phyloP scores from a whole-genome alignment of 2,329 filamentous ascomycete species.

The Sarocladium brachiariae region DNA sequence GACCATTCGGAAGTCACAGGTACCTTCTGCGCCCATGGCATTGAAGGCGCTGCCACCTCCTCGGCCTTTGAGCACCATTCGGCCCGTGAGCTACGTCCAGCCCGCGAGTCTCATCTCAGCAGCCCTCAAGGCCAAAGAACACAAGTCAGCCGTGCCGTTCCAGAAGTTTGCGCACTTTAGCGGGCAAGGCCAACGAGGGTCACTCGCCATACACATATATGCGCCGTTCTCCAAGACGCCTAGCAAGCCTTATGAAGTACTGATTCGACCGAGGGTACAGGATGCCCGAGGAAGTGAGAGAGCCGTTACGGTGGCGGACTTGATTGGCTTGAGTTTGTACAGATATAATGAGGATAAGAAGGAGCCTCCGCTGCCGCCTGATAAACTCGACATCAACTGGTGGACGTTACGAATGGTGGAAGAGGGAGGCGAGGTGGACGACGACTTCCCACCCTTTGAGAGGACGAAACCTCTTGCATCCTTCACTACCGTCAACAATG shows the following conservation, averaged over 20 bases:
- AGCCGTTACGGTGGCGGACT: slow-evolving; percentile 65
- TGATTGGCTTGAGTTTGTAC: slow-evolving; percentile 76
- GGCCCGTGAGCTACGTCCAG: slow-evolving; percentile 60
- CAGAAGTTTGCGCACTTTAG: slow-evolving; percentile 71
- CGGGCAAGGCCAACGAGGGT: slow-evolving; percentile 71
- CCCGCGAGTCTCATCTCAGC: slow-evolving; percentile 66
- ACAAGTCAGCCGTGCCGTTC: slow-evolving; percentile 63
- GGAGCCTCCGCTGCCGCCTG: slow-evolving; percentile 56
- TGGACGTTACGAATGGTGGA: slow-evolving; percentile 82
- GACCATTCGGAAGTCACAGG: slow-evolving; percentile 55
- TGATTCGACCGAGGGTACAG: slow-evolving; percentile 63
- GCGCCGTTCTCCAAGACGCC: slow-evolving; percentile 62
- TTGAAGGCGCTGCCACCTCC: slow-evolving; percentile 65
- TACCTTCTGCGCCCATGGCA: slow-evolving; percentile 47
- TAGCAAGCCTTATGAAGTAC: slow-evolving; percentile 61
- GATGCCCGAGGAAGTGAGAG: slow-evolving; percentile 55
- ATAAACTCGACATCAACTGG: slow-evolving; percentile 71
- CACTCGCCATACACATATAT: slow-evolving; percentile 71
- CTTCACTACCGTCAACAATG: slow-evolving; percentile 78
- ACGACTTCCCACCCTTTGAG: slow-evolving; percentile 74
- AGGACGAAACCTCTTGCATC: slow-evolving; percentile 67
- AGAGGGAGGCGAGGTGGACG: slow-evolving; percentile 76
- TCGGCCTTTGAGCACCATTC: slow-evolving; percentile 56
- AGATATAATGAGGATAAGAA: slow-evolving; percentile 71
- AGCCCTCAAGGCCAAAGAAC: slow-evolving; percentile 64